These are phyloP conservation scores for Gaeumannomyces tritici DNA, from an alignment of 2,329 filamentous ascomycete species.

Conservation along the genomic window DNA sequence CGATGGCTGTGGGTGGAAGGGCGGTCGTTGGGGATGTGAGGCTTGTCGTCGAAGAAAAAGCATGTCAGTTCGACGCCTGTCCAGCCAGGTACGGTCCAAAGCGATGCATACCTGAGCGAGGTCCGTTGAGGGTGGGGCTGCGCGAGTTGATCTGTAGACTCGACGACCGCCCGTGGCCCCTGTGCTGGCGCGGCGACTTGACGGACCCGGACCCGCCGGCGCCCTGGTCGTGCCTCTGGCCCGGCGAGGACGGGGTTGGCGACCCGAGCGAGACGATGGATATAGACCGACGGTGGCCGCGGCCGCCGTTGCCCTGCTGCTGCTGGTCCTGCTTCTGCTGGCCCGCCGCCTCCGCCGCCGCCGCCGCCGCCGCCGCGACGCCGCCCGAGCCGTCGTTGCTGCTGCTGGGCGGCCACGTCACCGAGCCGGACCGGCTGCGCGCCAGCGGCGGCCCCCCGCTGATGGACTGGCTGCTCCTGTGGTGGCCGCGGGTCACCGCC, in stretches of 20 bases:
- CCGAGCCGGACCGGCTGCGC: constrained; percentile 1
- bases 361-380: neutral
- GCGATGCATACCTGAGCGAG: constrained; percentile 26
- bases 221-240: constrained; percentile 4
- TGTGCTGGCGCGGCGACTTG: constrained; percentile 39
- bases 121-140: constrained; percentile 30
- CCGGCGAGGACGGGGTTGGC: constrained; percentile 36
- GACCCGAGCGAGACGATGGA: constrained; percentile 74
- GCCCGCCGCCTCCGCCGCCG: neutral
- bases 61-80: neutral
- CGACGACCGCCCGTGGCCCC: constrained; percentile 66
- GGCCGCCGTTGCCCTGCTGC: constrained; percentile 15
- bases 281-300: constrained; percentile 65
- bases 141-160: constrained; percentile 67
- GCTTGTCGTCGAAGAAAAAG: constrained; percentile 16
- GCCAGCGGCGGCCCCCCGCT: constrained; percentile 8
- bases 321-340: neutral
- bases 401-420: neutral
- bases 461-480: constrained; percentile 11
- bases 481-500: constrained; percentile 6
- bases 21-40: constrained; percentile 28
- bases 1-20: constrained; percentile 33
- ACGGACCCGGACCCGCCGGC: constrained; percentile 30
- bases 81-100: neutral
- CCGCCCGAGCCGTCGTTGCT: neutral